These are phyloP conservation scores for Fusarium nanum DNA, from an alignment of 2,329 filamentous ascomycete genomes.

Conservation along the genomic window DNA sequence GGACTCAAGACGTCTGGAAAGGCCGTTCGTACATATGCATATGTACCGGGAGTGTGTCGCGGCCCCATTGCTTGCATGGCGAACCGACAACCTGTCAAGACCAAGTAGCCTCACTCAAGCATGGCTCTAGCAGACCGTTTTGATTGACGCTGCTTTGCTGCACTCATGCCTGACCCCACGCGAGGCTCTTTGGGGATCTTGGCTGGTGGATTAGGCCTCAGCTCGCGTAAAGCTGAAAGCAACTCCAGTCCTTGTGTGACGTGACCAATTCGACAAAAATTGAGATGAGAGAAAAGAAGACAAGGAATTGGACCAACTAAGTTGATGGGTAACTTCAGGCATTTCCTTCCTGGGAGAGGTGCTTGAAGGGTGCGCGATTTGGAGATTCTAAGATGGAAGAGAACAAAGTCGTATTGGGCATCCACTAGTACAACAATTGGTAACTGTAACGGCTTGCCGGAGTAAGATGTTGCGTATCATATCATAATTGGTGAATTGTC, in stretches of 20 bases:
- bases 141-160: slow-evolving; percentile 33
- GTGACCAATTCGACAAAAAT: slow-evolving; percentile 16
- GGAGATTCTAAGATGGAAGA: slow-evolving; percentile 15
- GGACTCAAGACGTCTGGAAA: slow-evolving; percentile 27
- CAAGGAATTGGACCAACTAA: slow-evolving; percentile 11
- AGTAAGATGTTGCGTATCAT: slow-evolving; percentile 9
- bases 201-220: slow-evolving; percentile 34
- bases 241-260: slow-evolving; percentile 29
- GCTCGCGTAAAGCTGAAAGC: slow-evolving; percentile 35
- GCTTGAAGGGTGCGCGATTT: slow-evolving; percentile 29
- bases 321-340: slow-evolving; percentile 12
- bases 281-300: slow-evolving; percentile 32
- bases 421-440: slow-evolving; percentile 20
- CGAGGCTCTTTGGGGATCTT: slow-evolving; percentile 35
- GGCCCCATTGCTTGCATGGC: slow-evolving; percentile 47
- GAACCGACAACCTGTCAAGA: slow-evolving; percentile 46
- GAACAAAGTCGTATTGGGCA: slow-evolving; percentile 32
- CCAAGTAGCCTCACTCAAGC: slow-evolving; percentile 43
- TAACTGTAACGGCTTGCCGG: slow-evolving; percentile 2
- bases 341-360: slow-evolving; percentile 33
- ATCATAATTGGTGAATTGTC: slow-evolving; percentile 17
- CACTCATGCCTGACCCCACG: slow-evolving; percentile 48
- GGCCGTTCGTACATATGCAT: slow-evolving; percentile 28
- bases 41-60: slow-evolving; percentile 34
- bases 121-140: slow-evolving; percentile 19